phyloP scores from a whole-genome alignment of 2,329 filamentous ascomycete species.

The Aspergillus versicolor region DNA sequence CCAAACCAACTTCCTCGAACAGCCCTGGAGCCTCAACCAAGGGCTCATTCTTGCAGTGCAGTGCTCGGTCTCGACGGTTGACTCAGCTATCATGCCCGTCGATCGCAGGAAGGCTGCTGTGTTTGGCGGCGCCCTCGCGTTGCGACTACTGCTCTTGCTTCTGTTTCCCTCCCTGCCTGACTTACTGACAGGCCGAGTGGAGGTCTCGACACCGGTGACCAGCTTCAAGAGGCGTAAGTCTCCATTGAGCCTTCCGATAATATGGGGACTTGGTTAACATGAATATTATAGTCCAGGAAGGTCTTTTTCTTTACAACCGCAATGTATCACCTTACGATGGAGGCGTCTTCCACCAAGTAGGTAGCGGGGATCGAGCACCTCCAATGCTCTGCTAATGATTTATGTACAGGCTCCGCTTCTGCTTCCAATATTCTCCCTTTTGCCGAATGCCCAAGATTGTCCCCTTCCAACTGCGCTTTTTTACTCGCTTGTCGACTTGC shows the following conservation, averaged over 20 bases:
- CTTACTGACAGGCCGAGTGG: conserved; percentile 84
- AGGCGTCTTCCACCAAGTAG: conserved; percentile 71
- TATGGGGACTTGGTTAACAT: not conserved
- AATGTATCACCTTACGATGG: conserved; percentile 97
- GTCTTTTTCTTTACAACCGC: conserved; percentile 90
- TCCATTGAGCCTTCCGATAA: not conserved
- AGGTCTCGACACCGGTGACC: conserved; percentile 94
- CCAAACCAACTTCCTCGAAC: not conserved
- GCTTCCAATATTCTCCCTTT: conserved; percentile 83
- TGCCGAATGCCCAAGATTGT: conserved; percentile 67
- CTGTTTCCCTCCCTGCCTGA: conserved; percentile 81
- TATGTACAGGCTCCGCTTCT: conserved; percentile 72
- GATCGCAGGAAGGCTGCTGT: conserved; percentile 64
- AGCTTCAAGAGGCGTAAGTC: conserved; percentile 92
- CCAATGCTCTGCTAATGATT: conserved; percentile 1
- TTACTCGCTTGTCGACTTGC: conserved; percentile 76
- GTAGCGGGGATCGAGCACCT: not conserved
- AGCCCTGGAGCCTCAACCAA: not conserved
- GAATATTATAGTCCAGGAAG: conserved; percentile 74
- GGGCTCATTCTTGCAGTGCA: conserved; percentile 1
- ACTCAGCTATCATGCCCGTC: conserved; percentile 46
- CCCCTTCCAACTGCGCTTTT: conserved; percentile 76
- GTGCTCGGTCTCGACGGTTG: conserved; percentile 8
- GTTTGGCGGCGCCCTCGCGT: conserved; percentile 71
- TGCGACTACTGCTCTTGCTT: conserved; percentile 77